Base-by-base conservation (phyloP, 306 rosid species). In the Sesbania bispinosa region DNA sequence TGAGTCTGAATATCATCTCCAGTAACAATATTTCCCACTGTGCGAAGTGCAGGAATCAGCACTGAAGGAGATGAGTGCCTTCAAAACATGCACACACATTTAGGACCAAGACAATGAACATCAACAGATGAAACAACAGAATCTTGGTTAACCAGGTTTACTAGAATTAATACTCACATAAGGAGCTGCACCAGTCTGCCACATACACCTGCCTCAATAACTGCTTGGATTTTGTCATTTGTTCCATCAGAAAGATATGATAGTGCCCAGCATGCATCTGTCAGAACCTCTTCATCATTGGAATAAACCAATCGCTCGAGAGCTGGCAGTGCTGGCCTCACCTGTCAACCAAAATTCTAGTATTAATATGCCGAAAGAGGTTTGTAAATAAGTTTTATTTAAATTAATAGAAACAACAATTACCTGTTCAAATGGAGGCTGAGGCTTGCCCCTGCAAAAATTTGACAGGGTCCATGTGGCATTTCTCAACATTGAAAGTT, bases 371-470 rank as follows among this genome's bases (percentile, higher is more conserved):
- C 35, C n/a, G 21, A 64, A 20, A 15, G 58, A 38, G 10, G 30
- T 9, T 42, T 13, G 9, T 38, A 60, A 21, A 16, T 52, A 50
- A 0, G 21, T 68, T 48, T 13, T 18, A 10, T 41, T 32, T 4
- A 13, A 41, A 15, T 60, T 14, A 43, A 10, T 5, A 55, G 27
- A 77, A 69, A 62, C 43, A 24, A 54, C 3, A 77, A 60, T 3
- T 62, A 92, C 97, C 85, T 79, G 92, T 5, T 89, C 97, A 61
- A 92, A 92, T 8, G 88, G 88, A 72, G 97, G 97, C 70, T 92
- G 97, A 29, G 97, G 97, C 81, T 92, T 92, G 76, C 97, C 97
- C 77, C 97, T 85, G 81, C 97, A 92, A 55, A 92, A 92, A 80
- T 92, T 92, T 16, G 97, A 92, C 51, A 92, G 83, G 0, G 97